Evolutionary conservation across 1,284 basidiomycete genomes (phyloP), one percentile per base, ranked within the genome.

Genomic region (Pseudozyma pruni): DNA sequence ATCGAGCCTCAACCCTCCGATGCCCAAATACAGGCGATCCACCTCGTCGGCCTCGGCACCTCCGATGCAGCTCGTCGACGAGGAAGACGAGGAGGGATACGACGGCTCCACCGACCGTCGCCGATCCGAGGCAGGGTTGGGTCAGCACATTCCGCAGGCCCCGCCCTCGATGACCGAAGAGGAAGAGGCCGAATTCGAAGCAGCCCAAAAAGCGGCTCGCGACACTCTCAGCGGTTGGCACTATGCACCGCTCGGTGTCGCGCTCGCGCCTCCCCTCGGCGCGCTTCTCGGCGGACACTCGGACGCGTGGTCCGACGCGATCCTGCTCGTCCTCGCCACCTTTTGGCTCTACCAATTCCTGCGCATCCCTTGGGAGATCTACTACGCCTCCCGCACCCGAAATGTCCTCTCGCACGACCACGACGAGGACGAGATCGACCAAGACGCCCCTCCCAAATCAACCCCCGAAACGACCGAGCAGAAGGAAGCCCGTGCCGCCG

Each of bases 121-220:
- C 17, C 42, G 62, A 32, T 20, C 32, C 7, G 29, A 55, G 40
- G 42, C 51, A 17, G 22, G 31, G 27, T 58, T 48, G 22, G 39
- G 39, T 10, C 46, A 48, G 17, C 43, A 40, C 10, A 46, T 45
- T 8, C 46, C 52, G 17, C 47, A 44, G 8, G 46, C 55, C n/a
- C 52, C 60, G 10, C 56, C 59, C 25, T 63, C 60, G 13, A 44
- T 70, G 43, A 58, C 59, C 13, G 48, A 54, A 23, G 70, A 68
- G 17, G 70, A 72, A 32, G 42, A 83, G 31, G 83, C 75, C 41
- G 90, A 86, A 25, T 80, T 89, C 93, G 77, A 97, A 91, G 25
- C 94, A 92, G 51, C 86, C 86, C 62, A 66, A 27, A 56, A 47
- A 25, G 53, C 61, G 6, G 64, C 61, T 4, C 40, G 46, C 31